Percentiles rank a stretch among this genome's conserved stretches.
Conservation (phyloP, 805 yeast species). For the Vanderwaltozyma tropicalis region DNA sequence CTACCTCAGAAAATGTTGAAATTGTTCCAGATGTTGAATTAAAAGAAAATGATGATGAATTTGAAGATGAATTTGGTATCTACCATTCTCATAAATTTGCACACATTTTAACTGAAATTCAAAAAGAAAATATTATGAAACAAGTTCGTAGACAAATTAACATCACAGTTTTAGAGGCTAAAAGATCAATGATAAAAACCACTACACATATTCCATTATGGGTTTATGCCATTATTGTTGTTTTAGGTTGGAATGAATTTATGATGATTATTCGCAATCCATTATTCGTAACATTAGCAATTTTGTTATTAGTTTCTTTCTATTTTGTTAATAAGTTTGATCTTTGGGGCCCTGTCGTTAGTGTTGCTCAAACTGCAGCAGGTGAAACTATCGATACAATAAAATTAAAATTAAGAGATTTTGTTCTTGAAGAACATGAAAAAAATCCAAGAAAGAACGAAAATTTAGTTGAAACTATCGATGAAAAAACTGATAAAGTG, state of each 20-base stretch:
- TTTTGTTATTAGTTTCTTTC: slow-evolving; percentile 48
- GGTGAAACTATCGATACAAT: slow-evolving; percentile 48
- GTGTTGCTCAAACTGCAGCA: slow-evolving; percentile 46
- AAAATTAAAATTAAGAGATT: slow-evolving; percentile 47
- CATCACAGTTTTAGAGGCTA: slow-evolving; percentile 75
- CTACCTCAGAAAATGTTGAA: slow-evolving; percentile 40
- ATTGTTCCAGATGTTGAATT: slow-evolving; percentile 49
- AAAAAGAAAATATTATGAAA: slow-evolving; percentile 44
- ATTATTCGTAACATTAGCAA: slow-evolving; percentile 52
- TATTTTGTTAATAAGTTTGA: slow-evolving; percentile 63
- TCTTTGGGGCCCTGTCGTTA: slow-evolving; percentile 64
- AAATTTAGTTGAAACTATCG: not conserved
- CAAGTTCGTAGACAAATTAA: slow-evolving; percentile 69
- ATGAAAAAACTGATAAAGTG: not conserved
- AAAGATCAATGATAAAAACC: slow-evolving; percentile 70
- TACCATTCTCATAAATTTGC: slow-evolving; percentile 39
- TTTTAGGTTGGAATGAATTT: slow-evolving; percentile 93
- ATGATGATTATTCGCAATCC: slow-evolving; percentile 83
- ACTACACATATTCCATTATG: slow-evolving; percentile 76
- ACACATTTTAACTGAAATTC: slow-evolving; percentile 45
- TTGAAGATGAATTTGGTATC: slow-evolving; percentile 33
- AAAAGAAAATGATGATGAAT: slow-evolving; percentile 24
- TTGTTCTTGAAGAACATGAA: slow-evolving; percentile 42
- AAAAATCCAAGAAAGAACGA: slow-evolving; percentile 3
- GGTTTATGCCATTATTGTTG: slow-evolving; percentile 59